Evolutionary conservation across 192 early-diverging fungal species (phyloP).

Genomic region (Coemansia sp.): DNA sequence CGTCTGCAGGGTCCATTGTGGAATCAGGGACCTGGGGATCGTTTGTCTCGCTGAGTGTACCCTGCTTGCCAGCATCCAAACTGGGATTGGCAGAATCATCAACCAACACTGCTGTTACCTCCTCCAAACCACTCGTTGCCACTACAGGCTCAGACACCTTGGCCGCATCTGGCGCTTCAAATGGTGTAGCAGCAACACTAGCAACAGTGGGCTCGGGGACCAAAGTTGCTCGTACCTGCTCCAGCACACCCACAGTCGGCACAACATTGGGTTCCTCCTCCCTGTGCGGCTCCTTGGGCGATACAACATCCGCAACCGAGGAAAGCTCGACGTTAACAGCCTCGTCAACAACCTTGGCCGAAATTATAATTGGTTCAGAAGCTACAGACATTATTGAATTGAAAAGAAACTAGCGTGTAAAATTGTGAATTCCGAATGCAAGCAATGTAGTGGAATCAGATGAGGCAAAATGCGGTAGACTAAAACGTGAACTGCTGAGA

Average conservation of each 20-base stretch:
- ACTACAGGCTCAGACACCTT: neutral
- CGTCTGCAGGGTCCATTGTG: neutral
- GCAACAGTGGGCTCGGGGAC: neutral
- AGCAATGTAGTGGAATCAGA: neutral
- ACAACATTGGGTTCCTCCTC: neutral
- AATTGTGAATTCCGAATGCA: neutral
- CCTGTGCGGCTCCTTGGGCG: neutral
- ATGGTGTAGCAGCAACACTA: neutral
- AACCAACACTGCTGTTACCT: neutral
- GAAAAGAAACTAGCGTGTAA: neutral
- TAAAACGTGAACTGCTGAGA: neutral
- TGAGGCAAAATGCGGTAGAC: neutral
- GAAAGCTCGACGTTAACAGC: neutral
- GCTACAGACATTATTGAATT: slow-evolving; percentile 3
- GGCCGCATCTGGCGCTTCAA: neutral
- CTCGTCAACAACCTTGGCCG: slow-evolving; percentile 6
- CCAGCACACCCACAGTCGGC: neutral
- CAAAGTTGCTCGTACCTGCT: neutral
- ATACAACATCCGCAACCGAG: neutral
- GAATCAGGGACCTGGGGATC: slow-evolving; percentile 1
- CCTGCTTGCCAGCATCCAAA: neutral
- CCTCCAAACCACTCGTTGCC: neutral
- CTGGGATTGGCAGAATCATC: neutral
- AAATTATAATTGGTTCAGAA: neutral
- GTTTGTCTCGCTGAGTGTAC: neutral